Percentiles rank a stretch among this genome's conserved stretches.
phyloP scores from a whole-genome alignment of 768 basidiomycete genomes.

The Arthromyces matolae region DNA sequence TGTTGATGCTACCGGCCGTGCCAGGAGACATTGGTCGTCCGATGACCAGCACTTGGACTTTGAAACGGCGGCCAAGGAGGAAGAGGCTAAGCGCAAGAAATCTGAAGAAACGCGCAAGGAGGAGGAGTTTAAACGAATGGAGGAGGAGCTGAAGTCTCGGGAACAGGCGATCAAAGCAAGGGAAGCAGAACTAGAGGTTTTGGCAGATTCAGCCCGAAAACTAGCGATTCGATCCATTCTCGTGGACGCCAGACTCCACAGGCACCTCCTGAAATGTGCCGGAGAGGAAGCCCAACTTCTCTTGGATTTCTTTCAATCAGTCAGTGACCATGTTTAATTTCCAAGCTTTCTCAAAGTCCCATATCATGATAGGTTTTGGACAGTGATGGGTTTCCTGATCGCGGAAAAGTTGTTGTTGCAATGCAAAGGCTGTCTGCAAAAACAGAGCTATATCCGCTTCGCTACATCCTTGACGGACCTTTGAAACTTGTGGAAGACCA shows the following conservation, averaged over 20 bases:
- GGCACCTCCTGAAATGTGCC: background rate
- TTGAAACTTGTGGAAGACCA: background rate
- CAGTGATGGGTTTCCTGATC: background rate
- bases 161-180: conserved; percentile 20
- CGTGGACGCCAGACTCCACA: background rate
- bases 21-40: too few species aligned
- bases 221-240: background rate
- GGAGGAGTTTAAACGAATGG: conserved; percentile 31
- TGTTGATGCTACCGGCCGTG: too few species aligned
- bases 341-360: background rate
- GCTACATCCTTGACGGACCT: background rate
- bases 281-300: conserved; percentile 4
- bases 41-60: too few species aligned
- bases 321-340: background rate
- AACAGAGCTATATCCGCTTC: conserved; percentile 6
- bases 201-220: background rate
- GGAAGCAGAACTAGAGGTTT: background rate
- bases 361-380: conserved; percentile 8
- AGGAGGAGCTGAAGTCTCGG: conserved; percentile 22
- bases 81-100: conserved; percentile 27
- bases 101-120: conserved; percentile 29
- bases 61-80: too few species aligned
- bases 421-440: conserved; percentile 6
- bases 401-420: conserved; percentile 3
- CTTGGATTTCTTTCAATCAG: conserved; percentile 8